Percentiles rank a stretch among this genome's conserved stretches.
phyloP scores from a whole-genome alignment of 2,329 filamentous ascomycete species.

The Chaetomium globosum region DNA sequence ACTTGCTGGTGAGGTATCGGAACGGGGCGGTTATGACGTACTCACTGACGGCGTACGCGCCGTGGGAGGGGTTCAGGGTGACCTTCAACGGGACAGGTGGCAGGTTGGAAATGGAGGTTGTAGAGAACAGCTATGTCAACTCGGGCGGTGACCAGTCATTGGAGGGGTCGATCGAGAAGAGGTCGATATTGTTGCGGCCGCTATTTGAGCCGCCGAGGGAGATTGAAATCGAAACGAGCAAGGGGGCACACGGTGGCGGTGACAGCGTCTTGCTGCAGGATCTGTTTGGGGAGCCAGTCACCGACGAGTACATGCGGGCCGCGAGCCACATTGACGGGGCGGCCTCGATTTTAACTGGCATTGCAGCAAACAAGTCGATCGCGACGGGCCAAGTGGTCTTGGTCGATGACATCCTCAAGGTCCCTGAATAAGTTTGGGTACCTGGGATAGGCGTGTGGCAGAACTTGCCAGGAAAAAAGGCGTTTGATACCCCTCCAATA shows the following conservation, averaged over 20 bases:
- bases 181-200: conserved; percentile 53
- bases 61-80: conserved; percentile 63
- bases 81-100: conserved; percentile 62
- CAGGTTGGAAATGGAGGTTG: conserved; percentile 62
- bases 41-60: conserved; percentile 61
- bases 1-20: conserved; percentile 59
- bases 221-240: conserved; percentile 54
- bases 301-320: conserved; percentile 57
- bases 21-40: conserved; percentile 62
- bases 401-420: conserved; percentile 54
- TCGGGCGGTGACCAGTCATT: conserved; percentile 60
- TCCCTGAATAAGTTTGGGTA: conserved; percentile 33
- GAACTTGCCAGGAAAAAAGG: background rate
- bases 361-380: conserved; percentile 61
- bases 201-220: conserved; percentile 60
- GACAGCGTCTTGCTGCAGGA: conserved; percentile 61
- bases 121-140: conserved; percentile 65
- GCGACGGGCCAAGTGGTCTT: conserved; percentile 59
- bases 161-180: conserved; percentile 56
- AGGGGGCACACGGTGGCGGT: conserved; percentile 63
- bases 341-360: conserved; percentile 61
- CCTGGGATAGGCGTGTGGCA: no score
- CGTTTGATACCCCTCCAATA: no score
- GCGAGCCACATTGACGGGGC: conserved; percentile 63
- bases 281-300: conserved; percentile 56